Evolutionary conservation across 2,329 filamentous ascomycete genomes (phyloP), one percentile per base, ranked within the genome.

Genomic region (Truncatella angustata): DNA sequence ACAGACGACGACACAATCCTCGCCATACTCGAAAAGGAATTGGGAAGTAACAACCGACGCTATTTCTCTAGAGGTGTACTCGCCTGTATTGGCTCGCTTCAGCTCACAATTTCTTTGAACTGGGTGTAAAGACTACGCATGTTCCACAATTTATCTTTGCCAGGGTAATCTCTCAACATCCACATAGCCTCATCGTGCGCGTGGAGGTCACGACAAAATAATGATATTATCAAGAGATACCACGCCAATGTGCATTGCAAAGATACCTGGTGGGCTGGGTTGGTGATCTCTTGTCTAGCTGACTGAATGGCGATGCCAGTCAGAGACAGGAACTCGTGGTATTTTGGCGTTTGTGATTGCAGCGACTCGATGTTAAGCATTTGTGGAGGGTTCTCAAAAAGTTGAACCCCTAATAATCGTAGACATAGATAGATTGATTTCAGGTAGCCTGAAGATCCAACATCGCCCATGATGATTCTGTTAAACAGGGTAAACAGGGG

Each of bases 1-100:
- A 4, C 68, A 63, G 5, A 70, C 60, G 2, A 70, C 14, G 11
- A 68, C 50, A 0, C 61, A 63, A 10, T 65, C 60, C 14, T 68
- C 68, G 1, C 64, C 65, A 7, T 71, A 60, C 35, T 71, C 69
- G 16, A 71, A 70, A 1, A 66, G 35, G 40, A 63, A 69, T 71
- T 68, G 7, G 69, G 60, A 1, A 66, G 64, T 51, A 63, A 60
- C 1, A 71, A 56, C 0, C 69, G 61, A 21, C 37, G 44, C 67
- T 66, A 69, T 48, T 70, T 68, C 14, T 68, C 65, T 1, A 50
- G 6, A 1, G 45, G n/a, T 4, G 63, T 63, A 1, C 18, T 67
- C 66, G 0, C 51, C 26, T 0, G 59, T 56, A 28, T 69, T 70
- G 4, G n/a, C 16, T 16, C 49, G 45, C 55, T 71, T 68, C 0